A percentile compares a stretch with the other conserved stretches of the same genome.
Evolutionary conservation across 2,329 filamentous ascomycete species (phyloP).

Genomic region (Fusarium gaditjirri): DNA sequence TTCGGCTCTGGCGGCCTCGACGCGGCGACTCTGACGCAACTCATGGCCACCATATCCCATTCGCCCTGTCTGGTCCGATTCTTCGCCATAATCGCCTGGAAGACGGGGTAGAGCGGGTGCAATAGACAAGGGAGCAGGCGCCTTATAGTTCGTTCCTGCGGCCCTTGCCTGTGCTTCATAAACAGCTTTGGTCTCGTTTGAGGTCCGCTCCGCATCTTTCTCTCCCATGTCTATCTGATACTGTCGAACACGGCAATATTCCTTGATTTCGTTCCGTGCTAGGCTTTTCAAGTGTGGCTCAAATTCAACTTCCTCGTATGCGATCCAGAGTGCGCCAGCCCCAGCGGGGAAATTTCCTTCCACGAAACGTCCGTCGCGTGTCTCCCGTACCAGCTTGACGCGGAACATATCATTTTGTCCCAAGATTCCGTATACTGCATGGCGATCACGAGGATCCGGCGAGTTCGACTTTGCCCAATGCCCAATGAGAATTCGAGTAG

Average conservation of each 20-base stretch:
- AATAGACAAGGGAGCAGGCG: slow-evolving; percentile 39
- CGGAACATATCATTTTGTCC: slow-evolving; percentile 73
- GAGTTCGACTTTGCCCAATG: slow-evolving; percentile 68
- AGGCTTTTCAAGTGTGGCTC: slow-evolving; percentile 65
- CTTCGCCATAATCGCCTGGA: slow-evolving; percentile 31
- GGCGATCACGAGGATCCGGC: slow-evolving; percentile 59
- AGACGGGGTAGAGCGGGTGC: slow-evolving; percentile 37
- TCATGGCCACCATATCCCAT: slow-evolving; percentile 50
- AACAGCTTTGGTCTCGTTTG: slow-evolving; percentile 65
- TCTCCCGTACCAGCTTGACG: slow-evolving; percentile 69
- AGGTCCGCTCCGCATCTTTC: slow-evolving; percentile 55
- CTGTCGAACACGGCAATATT: slow-evolving; percentile 71
- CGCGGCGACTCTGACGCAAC: slow-evolving; percentile 57
- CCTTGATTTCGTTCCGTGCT: slow-evolving; percentile 67
- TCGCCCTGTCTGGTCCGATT: slow-evolving; percentile 26
- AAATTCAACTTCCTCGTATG: slow-evolving; percentile 70
- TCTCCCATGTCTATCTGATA: slow-evolving; percentile 67
- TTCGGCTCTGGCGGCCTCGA: slow-evolving; percentile 43
- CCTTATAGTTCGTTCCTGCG: slow-evolving; percentile 47
- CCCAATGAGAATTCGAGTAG: slow-evolving; percentile 68
- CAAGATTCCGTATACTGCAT: slow-evolving; percentile 71
- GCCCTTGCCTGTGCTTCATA: slow-evolving; percentile 60
- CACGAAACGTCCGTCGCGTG: slow-evolving; percentile 67
- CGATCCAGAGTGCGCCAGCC: slow-evolving; percentile 70
- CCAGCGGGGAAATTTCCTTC: slow-evolving; percentile 70